Base-by-base conservation (phyloP, 2,329 filamentous ascomycete genomes). In the Waltergamsia citrina region DNA sequence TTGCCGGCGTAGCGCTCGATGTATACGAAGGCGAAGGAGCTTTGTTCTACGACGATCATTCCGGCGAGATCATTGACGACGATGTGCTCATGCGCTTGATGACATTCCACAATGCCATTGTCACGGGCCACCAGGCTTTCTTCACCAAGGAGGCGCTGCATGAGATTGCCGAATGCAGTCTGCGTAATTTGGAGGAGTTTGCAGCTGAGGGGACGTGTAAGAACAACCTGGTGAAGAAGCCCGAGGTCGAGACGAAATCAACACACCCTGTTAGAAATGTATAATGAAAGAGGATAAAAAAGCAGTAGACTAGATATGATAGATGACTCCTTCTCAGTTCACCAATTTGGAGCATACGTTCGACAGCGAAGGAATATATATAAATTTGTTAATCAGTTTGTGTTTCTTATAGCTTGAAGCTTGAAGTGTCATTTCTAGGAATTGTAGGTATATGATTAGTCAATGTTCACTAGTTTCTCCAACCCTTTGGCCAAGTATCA, bases 91-190 rank as follows among this genome's bases (percentile, higher is more conserved):
- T 77, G 67, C 67, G 78, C 5, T 54, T 83, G 41, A 72, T 78
- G 55, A 81, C 76, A 1, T 82, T 82, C 45, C 78, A 69, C 38
- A 82, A 82, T 41, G 78, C 80, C 4, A 51, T 83, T 29, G 58
- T 83, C 38, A 78, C 70, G 41, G 77, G 78, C 0, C 78, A 83
- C 44, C 78, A 82, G 58, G 78, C 74, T 2, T 83, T 82, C 56
- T 78, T 83, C 45, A 82, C 78, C 5, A 58, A 69, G 22, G 77
- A 82, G 54, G 78, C 78, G 1, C 54, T 83, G 32, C 57, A 59
- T 7, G 75, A 80, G 54, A 83, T 82, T 44, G 68, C 77, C 2
- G 65, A 69, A 29, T 69, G 63, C 34, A 81, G 76, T 2, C 45
- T 81, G 39, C 53, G 57, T 36, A 81, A 81, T 48, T 47, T 78